Evolutionary conservation across 129 eudicot species (phyloP), one percentile per base, ranked within the genome.

Genomic region (Kitagawia praeruptora): DNA sequence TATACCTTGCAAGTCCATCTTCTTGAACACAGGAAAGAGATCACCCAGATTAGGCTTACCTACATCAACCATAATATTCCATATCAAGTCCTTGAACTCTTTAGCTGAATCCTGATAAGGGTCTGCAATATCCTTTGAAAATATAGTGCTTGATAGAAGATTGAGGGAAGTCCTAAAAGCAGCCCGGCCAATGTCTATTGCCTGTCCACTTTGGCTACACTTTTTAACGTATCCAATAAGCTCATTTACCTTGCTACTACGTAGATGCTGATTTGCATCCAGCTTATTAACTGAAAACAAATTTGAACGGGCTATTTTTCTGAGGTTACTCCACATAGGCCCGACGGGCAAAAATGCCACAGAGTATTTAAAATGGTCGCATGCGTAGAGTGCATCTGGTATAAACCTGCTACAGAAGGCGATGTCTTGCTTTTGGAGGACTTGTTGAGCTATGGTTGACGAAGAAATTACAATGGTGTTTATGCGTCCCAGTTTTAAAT

Each of bases 41-140:
- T 89, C 96, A 19, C 80, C 89, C 21, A 83, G n/a, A 44, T 88
- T 90, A 4, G 89, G 94, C 79, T 77, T 87, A 13, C 87, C 91
- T 0, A 77, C 78, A 49, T 79, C 94, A 48, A 77, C 82, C 91
- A 86, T 80, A 25, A 90, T 70, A 34, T 82, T 74, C 80, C 87
- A 78, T 58, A 86, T 82, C 61, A 86, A 31, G 6, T 90, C 88
- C 87, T 83, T 90, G 71, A 90, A 87, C 64, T 90, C 94, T 39
- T 83, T 83, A 9, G 89, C 89, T 0, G 78, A 81, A 74, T 83
- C 89, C 47, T 85, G 80, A 71, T 46, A 79, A 0, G 87, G 86
- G 78, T 85, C 87, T 6, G 85, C 75, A 64, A 90, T 45, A 75
- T 90, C 89, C 70, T 66, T 84, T 5, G 95, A 90, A 56, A 90